Evolutionary conservation across 495 filamentous ascomycete species (phyloP).

Genomic region (Cetradonia linearis): DNA sequence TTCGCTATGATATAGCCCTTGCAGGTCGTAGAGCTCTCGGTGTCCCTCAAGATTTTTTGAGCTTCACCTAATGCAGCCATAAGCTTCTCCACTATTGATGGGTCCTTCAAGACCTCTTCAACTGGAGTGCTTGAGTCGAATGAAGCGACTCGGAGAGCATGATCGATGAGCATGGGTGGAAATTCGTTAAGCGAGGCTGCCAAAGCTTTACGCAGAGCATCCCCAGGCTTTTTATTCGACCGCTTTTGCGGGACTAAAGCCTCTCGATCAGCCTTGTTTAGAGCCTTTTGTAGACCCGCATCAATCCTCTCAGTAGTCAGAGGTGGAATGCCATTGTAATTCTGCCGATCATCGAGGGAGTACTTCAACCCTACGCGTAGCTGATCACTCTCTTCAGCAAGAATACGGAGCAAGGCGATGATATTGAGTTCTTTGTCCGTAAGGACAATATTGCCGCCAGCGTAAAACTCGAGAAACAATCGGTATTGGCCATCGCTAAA

Average conservation of each 20-base stretch:
- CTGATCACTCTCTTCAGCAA: constrained; percentile 65
- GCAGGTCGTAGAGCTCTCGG: constrained; percentile 43
- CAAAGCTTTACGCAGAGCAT: constrained; percentile 66
- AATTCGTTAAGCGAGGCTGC: constrained; percentile 76
- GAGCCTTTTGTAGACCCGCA: constrained; percentile 55
- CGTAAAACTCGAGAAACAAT: constrained; percentile 91
- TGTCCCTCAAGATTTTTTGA: constrained; percentile 46
- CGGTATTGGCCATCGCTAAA: constrained; percentile 86
- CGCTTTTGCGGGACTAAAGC: constrained; percentile 49
- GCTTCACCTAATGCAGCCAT: constrained; percentile 58
- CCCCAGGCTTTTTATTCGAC: constrained; percentile 67
- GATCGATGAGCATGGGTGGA: constrained; percentile 77
- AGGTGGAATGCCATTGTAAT: constrained; percentile 60
- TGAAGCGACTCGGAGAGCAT: constrained; percentile 57
- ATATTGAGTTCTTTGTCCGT: constrained; percentile 74
- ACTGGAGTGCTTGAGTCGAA: constrained; percentile 58
- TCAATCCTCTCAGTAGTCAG: constrained; percentile 63
- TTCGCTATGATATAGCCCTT: constrained; percentile 89
- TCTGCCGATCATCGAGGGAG: constrained; percentile 70
- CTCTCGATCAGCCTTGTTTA: constrained; percentile 44
- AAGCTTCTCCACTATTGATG: constrained; percentile 52
- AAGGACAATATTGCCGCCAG: constrained; percentile 86
- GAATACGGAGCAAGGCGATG: constrained; percentile 68
- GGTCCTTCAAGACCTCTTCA: constrained; percentile 56
- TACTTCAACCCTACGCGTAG: constrained; percentile 65